Evolutionary conservation across 2,329 filamentous ascomycete genomes (phyloP), one percentile per base, ranked within the genome.

Genomic region (Colletotrichum phormii): DNA sequence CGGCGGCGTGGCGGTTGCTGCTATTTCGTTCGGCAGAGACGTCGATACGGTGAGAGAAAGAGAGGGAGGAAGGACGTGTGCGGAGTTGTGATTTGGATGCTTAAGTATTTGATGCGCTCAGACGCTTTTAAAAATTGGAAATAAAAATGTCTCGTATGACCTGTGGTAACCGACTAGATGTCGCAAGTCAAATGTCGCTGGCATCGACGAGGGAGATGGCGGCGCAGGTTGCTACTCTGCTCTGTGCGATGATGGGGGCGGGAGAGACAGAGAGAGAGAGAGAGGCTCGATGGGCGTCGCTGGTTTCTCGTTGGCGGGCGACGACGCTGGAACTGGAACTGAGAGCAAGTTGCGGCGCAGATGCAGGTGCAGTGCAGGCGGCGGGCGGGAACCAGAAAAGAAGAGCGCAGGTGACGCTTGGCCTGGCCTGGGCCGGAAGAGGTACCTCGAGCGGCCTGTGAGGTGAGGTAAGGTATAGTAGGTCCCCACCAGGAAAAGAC

Each of bases 61-160:
- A 62, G 63, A 75, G 71, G 75, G 75, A 69, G 75, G 76, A 64
- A 73, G 8, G 24, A 24, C 26, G 58, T 49, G 68, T 75, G 75
- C 74, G 74, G 73, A 76, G 78, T 82, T 76, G 79, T 76, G 79
- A 64, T 62, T 79, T 79, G 77, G 77, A 75, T 77, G 80, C 79
- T 81, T 82, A 83, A 84, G 80, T 84, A 82, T 78, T 80, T 76
- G 79, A 46, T 77, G 79, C 80, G 79, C 80, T 80, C 78, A 76
- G 77, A 76, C 76, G 77, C 75, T 75, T 76, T 76, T 75, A 77
- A 75, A 80, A 79, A 80, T 67, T 73, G 72, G 76, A 79, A 83
- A 82, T 81, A 82, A 82, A 51, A 82, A 83, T 82, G 81, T 84
- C 82, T 84, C 80, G 83, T 84, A 82, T 81, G 79, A 84, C 77